These are phyloP conservation scores for Eudorina sp. DNA, from an alignment of 139 green algal genomes.

Conservation along the genomic window DNA sequence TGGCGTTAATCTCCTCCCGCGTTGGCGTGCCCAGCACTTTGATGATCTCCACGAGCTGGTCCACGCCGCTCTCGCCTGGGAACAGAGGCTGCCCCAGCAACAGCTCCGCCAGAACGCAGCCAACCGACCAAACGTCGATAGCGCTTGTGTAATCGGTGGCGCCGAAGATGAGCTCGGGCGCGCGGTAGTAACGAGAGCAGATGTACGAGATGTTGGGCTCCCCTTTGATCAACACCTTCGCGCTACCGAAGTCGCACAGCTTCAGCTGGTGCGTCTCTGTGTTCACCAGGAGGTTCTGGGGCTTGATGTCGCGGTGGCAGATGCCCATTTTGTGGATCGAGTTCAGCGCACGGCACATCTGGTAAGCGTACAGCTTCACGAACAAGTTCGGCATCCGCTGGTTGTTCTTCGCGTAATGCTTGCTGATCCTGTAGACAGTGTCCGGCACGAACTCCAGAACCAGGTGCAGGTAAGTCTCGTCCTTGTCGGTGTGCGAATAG, in stretches of 20 bases:
- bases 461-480: constrained; percentile 97
- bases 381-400: constrained; percentile 95
- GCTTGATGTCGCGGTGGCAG: constrained; percentile 98
- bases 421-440: constrained; percentile 97
- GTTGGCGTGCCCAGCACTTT: constrained; percentile 97
- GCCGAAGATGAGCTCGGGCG: constrained; percentile 99
- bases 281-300: constrained; percentile 97
- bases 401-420: constrained; percentile 95
- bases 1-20: constrained; percentile 96
- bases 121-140: constrained; percentile 98
- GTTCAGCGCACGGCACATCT: constrained; percentile 90
- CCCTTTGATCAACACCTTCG: constrained; percentile 93
- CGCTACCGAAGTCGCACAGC: constrained; percentile 98
- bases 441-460: constrained; percentile 99
- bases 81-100: constrained; percentile 95
- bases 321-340: constrained; percentile 90
- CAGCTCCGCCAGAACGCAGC: constrained; percentile 99
- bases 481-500: constrained; percentile 84
- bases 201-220: constrained; percentile 99
- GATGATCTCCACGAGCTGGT: constrained; percentile 99
- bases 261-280: constrained; percentile 94
- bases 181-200: constrained; percentile 95
- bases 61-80: constrained; percentile 95
- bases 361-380: constrained; percentile 97
- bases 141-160: constrained; percentile 98